A percentile compares a stretch with the other conserved stretches of the same genome.
phyloP scores from a whole-genome alignment of 345 rosid genomes.

The Abelmoschus esculentus region DNA sequence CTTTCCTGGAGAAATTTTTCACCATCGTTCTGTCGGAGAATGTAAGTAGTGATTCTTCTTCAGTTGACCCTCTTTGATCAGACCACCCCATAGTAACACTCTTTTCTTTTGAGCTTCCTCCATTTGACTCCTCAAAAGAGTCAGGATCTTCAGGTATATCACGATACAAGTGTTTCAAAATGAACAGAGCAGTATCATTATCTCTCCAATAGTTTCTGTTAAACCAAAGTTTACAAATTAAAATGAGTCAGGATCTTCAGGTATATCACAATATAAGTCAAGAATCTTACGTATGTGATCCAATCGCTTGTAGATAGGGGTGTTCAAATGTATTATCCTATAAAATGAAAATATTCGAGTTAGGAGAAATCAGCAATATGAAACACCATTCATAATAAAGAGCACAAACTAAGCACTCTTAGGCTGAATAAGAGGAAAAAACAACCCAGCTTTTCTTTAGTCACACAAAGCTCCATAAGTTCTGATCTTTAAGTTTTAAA shows the following conservation, averaged over 20 bases:
- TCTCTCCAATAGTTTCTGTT: constrained; percentile 99
- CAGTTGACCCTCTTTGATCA: constrained; percentile 35
- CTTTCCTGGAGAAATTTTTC: constrained; percentile 53
- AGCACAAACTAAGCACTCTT: background rate
- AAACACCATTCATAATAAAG: background rate
- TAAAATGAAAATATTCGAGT: constrained; percentile 14
- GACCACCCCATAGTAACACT: constrained; percentile 34
- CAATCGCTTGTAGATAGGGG: constrained; percentile 91
- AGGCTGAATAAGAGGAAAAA: background rate
- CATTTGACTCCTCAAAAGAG: constrained; percentile 23
- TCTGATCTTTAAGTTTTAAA: background rate
- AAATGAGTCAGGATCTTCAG: background rate
- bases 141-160: constrained; percentile 57
- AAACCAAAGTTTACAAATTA: constrained; percentile 7
- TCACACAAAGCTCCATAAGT: background rate
- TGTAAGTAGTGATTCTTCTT: constrained; percentile 78
- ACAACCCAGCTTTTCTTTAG: background rate
- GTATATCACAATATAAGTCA: too few relatives aligned
- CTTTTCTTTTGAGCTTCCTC: constrained; percentile 25
- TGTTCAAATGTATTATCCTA: constrained; percentile 93
- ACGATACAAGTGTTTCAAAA: constrained; percentile 71
- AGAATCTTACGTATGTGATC: constrained; percentile 78
- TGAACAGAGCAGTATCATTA: constrained; percentile 81
- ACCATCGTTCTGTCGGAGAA: constrained; percentile 43
- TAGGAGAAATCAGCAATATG: constrained; percentile 9